Conservation (phyloP, 495 filamentous ascomycete species). For the Neurospora sp. region DNA sequence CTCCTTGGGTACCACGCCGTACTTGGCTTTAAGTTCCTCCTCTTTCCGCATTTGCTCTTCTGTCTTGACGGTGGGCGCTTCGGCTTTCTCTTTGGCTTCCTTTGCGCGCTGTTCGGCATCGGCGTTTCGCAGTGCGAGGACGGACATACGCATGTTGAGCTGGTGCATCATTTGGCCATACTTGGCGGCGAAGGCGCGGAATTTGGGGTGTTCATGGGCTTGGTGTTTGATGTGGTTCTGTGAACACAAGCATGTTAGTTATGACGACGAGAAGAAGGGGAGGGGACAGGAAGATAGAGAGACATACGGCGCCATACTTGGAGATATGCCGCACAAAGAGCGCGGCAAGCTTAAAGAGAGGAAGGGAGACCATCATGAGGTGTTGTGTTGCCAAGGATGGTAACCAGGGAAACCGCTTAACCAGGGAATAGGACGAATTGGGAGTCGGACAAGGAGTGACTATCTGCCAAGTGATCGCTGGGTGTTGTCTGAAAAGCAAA, state of each 20-base stretch:
- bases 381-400: not conserved
- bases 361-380: conserved; percentile 43
- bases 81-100: conserved; percentile 52
- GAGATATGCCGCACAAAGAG: conserved; percentile 45
- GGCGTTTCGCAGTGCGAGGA: conserved; percentile 74
- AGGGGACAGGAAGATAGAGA: not conserved
- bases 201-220: conserved; percentile 87
- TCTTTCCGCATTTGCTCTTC: conserved; percentile 60
- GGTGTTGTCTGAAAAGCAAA: not conserved
- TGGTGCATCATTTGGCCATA: conserved; percentile 74
- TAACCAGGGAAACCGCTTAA: not conserved
- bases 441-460: not conserved
- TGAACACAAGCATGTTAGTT: not conserved
- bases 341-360: conserved; percentile 36
- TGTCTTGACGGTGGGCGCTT: conserved; percentile 70
- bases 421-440: not conserved
- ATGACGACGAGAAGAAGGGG: not conserved
- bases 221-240: conserved; percentile 91
- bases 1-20: conserved; percentile 28
- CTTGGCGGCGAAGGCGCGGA: conserved; percentile 63
- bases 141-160: conserved; percentile 83
- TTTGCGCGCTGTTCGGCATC: conserved; percentile 47
- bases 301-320: conserved; percentile 47
- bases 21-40: conserved; percentile 38
- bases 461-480: not conserved